Conservation (phyloP, 169 alveolate genomes). For the Cryptosporidium felis region DNA sequence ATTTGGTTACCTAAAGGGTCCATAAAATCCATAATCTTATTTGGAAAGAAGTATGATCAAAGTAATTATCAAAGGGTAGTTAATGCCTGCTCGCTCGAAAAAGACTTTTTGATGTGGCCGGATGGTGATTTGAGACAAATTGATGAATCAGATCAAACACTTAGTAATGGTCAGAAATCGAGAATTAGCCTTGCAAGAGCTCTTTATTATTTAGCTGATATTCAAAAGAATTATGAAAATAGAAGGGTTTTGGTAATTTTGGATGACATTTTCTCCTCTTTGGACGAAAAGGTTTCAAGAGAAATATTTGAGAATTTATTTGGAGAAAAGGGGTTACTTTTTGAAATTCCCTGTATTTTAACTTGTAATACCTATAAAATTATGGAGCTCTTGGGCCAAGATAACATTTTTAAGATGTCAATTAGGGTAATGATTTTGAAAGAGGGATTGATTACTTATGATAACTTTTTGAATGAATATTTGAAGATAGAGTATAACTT, state of each 20-base stretch:
- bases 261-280: conserved; percentile 16
- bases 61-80: background rate
- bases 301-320: conserved; percentile 52
- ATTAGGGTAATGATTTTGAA: background rate
- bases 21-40: conserved; percentile 13
- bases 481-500: background rate
- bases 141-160: conserved; percentile 50
- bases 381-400: background rate
- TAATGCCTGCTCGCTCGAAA: background rate
- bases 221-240: background rate
- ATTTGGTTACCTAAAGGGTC: conserved; percentile 60
- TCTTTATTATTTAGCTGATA: background rate
- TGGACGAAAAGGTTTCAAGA: background rate
- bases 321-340: background rate
- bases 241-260: background rate
- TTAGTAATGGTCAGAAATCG: conserved; percentile 47
- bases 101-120: conserved; percentile 14
- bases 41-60: conserved; percentile 20
- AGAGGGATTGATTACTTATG: conserved; percentile 11
- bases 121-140: conserved; percentile 19
- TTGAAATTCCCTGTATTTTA: background rate
- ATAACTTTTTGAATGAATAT: background rate
- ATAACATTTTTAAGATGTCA: background rate
- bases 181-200: conserved; percentile 45
- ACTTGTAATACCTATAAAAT: background rate